Evolutionary conservation across 495 filamentous ascomycete genomes (phyloP).

Genomic region (Xylaria cubensis): DNA sequence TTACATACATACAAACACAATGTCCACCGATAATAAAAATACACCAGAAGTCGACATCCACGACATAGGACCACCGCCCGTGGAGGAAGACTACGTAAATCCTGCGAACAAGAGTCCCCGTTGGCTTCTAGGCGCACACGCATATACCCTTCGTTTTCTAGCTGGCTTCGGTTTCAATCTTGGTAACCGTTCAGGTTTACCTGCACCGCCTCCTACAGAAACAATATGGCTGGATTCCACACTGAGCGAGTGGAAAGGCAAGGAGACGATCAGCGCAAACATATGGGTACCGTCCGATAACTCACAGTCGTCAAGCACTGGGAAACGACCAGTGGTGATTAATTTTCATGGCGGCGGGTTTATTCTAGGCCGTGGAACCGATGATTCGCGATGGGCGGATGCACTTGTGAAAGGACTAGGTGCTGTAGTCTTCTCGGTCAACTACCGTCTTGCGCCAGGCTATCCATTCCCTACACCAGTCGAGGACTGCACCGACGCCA

Average conservation of each 20-base stretch:
- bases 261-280: conserved; percentile 29
- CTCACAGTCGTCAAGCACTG: conserved; percentile 14
- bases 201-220: conserved; percentile 23
- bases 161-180: conserved; percentile 30
- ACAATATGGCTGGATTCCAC: conserved; percentile 33
- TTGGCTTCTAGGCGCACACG: conserved; percentile 31
- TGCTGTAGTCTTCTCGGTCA: conserved; percentile 63
- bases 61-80: conserved; percentile 21
- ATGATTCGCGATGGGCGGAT: conserved; percentile 66
- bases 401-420: conserved; percentile 44
- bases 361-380: conserved; percentile 64
- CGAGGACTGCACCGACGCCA: conserved; percentile 68
- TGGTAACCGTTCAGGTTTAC: conserved; percentile 26
- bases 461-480: conserved; percentile 70
- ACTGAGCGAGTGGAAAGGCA: conserved; percentile 27
- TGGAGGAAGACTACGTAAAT: conserved; percentile 34
- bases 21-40: conserved; percentile 3
- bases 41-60: conserved; percentile 14
- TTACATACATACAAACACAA: not conserved
- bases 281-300: conserved; percentile 30
- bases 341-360: conserved; percentile 74
- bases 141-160: conserved; percentile 27
- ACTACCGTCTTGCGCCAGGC: conserved; percentile 71
- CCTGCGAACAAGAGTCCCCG: conserved; percentile 34
- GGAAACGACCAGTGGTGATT: conserved; percentile 57